These are phyloP conservation scores for Phylloboletellus chloephorus DNA, from an alignment of 1,284 basidiomycete genomes.

Conservation along the genomic window DNA sequence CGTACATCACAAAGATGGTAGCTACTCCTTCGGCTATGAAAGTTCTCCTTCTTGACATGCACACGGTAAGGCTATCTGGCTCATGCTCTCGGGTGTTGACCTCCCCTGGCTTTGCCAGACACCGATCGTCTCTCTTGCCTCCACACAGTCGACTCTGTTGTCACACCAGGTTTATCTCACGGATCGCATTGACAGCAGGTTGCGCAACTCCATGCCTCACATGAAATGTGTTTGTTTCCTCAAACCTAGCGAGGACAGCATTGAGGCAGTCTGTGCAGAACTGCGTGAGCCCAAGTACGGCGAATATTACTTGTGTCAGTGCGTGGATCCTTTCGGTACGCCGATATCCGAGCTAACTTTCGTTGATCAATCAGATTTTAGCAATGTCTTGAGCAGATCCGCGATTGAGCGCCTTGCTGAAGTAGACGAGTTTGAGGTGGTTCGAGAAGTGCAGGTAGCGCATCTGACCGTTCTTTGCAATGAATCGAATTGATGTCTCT, in stretches of 20 bases:
- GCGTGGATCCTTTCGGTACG: conserved; percentile 48
- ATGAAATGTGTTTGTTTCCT: conserved; percentile 97
- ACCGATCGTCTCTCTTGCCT: conserved; percentile 93
- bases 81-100: conserved; percentile 3
- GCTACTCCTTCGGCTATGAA: conserved; percentile 89
- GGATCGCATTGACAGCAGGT: conserved; percentile 90
- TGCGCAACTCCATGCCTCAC: conserved; percentile 87
- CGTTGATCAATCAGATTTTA: conserved; percentile 67
- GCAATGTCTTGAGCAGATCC: conserved; percentile 86
- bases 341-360: conserved; percentile 15
- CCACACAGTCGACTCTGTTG: conserved; percentile 92
- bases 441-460: conserved; percentile 88
- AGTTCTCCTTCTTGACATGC: conserved; percentile 91
- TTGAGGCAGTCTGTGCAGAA: conserved; percentile 81
- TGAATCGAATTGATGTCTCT: conserved; percentile 3
- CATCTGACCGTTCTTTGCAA: neutral
- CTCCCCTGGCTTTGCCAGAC: conserved; percentile 51
- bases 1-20: conserved; percentile 89
- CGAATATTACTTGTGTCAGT: conserved; percentile 97
- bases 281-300: conserved; percentile 89
- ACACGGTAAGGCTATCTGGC: conserved; percentile 65
- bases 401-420: conserved; percentile 92
- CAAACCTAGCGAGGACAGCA: conserved; percentile 72
- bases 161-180: conserved; percentile 97
- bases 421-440: conserved; percentile 94